Evolutionary conservation across 2,329 filamentous ascomycete species (phyloP).

Genomic region (Arthrobotrys iridis): DNA sequence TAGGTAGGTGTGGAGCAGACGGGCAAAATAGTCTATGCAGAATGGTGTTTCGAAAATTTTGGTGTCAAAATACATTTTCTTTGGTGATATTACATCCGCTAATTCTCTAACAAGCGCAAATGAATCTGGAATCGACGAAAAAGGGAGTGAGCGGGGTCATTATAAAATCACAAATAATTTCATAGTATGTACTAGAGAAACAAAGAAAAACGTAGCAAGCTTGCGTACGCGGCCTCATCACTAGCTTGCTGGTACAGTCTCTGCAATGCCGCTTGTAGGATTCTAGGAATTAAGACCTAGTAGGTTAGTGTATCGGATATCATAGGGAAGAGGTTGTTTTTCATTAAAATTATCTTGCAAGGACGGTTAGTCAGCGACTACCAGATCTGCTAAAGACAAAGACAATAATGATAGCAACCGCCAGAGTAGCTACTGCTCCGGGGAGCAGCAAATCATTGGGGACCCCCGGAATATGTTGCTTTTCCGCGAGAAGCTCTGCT

Average conservation of each 20-base stretch:
- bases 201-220: conserved; percentile 12
- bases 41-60: neutral
- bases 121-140: conserved; percentile 2
- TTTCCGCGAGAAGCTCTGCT: conserved; percentile 61
- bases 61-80: conserved; percentile 36
- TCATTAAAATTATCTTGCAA: conserved; percentile 50
- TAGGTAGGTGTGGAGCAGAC: neutral
- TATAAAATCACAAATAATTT: conserved; percentile 27
- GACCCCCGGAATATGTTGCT: conserved; percentile 87
- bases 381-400: conserved; percentile 79
- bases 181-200: conserved; percentile 47
- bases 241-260: conserved; percentile 20
- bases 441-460: conserved; percentile 85
- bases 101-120: conserved; percentile 27
- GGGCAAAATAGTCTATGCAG: neutral
- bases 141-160: conserved; percentile 35
- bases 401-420: conserved; percentile 90
- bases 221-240: conserved; percentile 19
- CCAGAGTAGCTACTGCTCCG: conserved; percentile 92
- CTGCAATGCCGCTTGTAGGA: neutral
- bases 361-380: conserved; percentile 53
- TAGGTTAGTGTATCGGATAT: conserved; percentile 18
- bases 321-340: neutral
- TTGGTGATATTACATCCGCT: conserved; percentile 45
- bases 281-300: neutral